Evolutionary conservation across 2,329 filamentous ascomycete species (phyloP).

Genomic region (Cryphonectria naterciae): DNA sequence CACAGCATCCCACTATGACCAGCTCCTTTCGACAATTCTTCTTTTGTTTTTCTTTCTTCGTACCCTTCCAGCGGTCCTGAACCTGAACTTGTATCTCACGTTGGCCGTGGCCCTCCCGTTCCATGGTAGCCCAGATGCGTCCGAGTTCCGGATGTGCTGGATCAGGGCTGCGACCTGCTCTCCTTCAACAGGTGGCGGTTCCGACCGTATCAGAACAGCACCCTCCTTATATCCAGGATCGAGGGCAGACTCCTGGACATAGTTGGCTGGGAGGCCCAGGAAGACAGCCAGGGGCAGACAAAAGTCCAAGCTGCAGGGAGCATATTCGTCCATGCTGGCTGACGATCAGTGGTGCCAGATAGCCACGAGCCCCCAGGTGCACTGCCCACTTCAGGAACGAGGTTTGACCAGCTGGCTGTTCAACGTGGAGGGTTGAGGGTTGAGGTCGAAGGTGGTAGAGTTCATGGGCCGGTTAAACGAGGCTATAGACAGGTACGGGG

Average conservation of each 20-base stretch:
- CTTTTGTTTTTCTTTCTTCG: conserved; percentile 51
- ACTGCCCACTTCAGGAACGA: background rate
- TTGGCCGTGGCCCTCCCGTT: conserved; percentile 58
- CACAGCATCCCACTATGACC: conserved; percentile 32
- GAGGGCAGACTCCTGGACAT: conserved; percentile 46
- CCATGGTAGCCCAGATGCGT: conserved; percentile 70
- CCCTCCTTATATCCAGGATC: conserved; percentile 60
- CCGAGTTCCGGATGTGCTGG: conserved; percentile 66
- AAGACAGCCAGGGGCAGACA: conserved; percentile 85
- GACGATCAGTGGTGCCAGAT: background rate
- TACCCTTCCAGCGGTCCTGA: conserved; percentile 82
- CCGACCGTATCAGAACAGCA: conserved; percentile 68
- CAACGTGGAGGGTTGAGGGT: background rate
- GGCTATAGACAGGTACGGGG: background rate
- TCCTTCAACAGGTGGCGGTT: conserved; percentile 68
- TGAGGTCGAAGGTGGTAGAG: background rate
- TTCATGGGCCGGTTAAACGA: background rate
- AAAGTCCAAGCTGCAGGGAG: conserved; percentile 78
- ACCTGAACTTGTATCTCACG: conserved; percentile 62
- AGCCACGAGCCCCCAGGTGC: conserved; percentile 1
- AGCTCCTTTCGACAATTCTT: conserved; percentile 6
- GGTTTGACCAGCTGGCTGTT: background rate
- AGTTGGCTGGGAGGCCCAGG: conserved; percentile 67
- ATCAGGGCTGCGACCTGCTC: conserved; percentile 68
- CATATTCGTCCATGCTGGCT: conserved; percentile 76